These are phyloP conservation scores for Epichloe coenophiala DNA, from an alignment of 2,329 filamentous ascomycete species.

Conservation along the genomic window DNA sequence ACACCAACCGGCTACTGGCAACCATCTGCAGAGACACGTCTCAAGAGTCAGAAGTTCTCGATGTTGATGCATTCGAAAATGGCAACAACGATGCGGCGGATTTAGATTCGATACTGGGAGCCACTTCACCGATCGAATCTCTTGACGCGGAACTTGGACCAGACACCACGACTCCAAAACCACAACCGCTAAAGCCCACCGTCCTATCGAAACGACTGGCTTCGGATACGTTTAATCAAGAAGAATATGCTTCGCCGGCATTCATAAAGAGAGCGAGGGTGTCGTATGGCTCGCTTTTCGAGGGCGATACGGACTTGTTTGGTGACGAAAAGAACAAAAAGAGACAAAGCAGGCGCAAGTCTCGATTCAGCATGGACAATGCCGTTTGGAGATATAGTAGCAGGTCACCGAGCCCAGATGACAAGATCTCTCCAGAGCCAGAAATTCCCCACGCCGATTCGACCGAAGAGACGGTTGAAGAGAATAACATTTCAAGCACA, in stretches of 20 bases:
- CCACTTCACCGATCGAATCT: background rate
- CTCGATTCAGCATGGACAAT: slow-evolving; percentile 53
- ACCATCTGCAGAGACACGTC: slow-evolving; percentile 29
- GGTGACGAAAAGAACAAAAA: slow-evolving; percentile 40
- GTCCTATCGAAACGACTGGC: slow-evolving; percentile 21
- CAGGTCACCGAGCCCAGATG: slow-evolving; percentile 57
- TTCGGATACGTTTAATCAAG: slow-evolving; percentile 23
- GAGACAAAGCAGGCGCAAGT: slow-evolving; percentile 43
- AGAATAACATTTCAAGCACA: background rate
- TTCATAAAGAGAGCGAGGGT: slow-evolving; percentile 61
- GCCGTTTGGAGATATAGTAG: slow-evolving; percentile 63
- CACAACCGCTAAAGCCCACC: slow-evolving; percentile 1
- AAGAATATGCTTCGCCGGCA: slow-evolving; percentile 62
- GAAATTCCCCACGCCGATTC: slow-evolving; percentile 9
- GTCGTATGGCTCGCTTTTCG: slow-evolving; percentile 55
- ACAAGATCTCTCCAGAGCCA: slow-evolving; percentile 19
- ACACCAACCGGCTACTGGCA: slow-evolving; percentile 34
- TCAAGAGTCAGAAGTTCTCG: slow-evolving; percentile 33
- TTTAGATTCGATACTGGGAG: background rate
- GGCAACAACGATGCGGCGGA: slow-evolving; percentile 7
- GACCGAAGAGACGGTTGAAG: slow-evolving; percentile 3
- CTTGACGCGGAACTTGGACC: background rate
- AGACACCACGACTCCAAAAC: slow-evolving; percentile 3
- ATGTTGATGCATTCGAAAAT: slow-evolving; percentile 29
- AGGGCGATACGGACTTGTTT: slow-evolving; percentile 52